phyloP scores from a whole-genome alignment of 768 basidiomycete genomes.

The Hypholoma fasciculare region DNA sequence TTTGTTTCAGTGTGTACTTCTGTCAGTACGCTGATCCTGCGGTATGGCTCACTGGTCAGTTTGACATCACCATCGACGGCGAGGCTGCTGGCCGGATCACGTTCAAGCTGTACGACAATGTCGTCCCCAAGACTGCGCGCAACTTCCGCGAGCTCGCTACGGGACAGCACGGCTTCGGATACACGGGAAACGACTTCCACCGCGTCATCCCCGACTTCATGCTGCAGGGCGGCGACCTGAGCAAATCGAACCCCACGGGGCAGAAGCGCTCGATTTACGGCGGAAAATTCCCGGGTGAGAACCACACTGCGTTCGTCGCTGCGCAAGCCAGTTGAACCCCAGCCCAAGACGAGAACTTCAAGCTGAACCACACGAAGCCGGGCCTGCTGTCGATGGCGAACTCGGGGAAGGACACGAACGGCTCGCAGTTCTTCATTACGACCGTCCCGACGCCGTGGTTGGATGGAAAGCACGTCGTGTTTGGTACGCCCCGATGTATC shows the following conservation, averaged over 20 bases:
- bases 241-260: slow-evolving; percentile 65
- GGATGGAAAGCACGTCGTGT: slow-evolving; percentile 84
- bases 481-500: slow-evolving; percentile 48
- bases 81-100: slow-evolving; percentile 54
- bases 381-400: slow-evolving; percentile 82
- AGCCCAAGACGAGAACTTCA: slow-evolving; percentile 79
- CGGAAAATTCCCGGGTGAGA: slow-evolving; percentile 58
- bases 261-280: slow-evolving; percentile 77
- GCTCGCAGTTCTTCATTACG: slow-evolving; percentile 90
- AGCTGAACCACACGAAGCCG: slow-evolving; percentile 70
- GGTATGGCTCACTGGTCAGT: slow-evolving; percentile 37
- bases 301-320: slow-evolving; percentile 1
- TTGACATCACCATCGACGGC: slow-evolving; percentile 58
- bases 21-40: neutral
- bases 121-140: slow-evolving; percentile 68
- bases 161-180: slow-evolving; percentile 73
- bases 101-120: slow-evolving; percentile 85
- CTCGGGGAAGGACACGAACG: slow-evolving; percentile 80
- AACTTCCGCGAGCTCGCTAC: slow-evolving; percentile 94
- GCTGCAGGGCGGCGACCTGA: slow-evolving; percentile 92
- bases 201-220: slow-evolving; percentile 84
- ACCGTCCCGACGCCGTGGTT: slow-evolving; percentile 78
- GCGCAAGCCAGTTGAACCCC: neutral
- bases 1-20: neutral
- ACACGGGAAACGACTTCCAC: slow-evolving; percentile 69